A percentile compares a stretch with the other conserved stretches of the same genome.
Evolutionary conservation across 1,139 yeast species (phyloP).

Genomic region (Meyerozyma sp.): DNA sequence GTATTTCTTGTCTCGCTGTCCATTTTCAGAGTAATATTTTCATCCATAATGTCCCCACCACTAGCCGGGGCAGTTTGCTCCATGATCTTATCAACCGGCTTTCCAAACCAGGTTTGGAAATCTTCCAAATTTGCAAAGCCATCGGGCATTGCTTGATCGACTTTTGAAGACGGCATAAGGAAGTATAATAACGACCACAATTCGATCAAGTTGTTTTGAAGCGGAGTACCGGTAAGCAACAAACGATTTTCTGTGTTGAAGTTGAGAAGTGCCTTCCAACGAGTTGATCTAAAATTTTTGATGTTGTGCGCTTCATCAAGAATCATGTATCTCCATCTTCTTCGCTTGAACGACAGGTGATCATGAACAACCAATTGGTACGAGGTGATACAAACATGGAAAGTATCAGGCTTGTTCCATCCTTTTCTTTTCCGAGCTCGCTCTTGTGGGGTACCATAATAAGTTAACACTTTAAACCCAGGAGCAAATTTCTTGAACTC

Average conservation of each 20-base stretch:
- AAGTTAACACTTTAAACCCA: constrained; percentile 91
- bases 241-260: constrained; percentile 88
- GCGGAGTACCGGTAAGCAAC: constrained; percentile 90
- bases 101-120: constrained; percentile 97
- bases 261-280: constrained; percentile 94
- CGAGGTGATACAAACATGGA: constrained; percentile 95
- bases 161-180: constrained; percentile 86
- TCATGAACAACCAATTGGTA: constrained; percentile 96
- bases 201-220: constrained; percentile 88
- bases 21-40: constrained; percentile 33
- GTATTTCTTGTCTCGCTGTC: constrained; percentile 76
- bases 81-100: constrained; percentile 88
- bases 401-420: constrained; percentile 94
- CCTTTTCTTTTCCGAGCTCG: constrained; percentile 94
- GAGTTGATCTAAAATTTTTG: constrained; percentile 89
- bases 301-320: constrained; percentile 98
- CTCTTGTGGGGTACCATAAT: constrained; percentile 97
- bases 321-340: constrained; percentile 94
- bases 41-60: constrained; percentile 47
- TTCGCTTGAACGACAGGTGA: constrained; percentile 87
- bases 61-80: constrained; percentile 53
- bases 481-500: constrained; percentile 98
- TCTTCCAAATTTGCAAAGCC: constrained; percentile 96
- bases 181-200: constrained; percentile 91
- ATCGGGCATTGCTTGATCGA: constrained; percentile 73